Percentiles rank a stretch among this genome's conserved stretches.
These are phyloP conservation scores for Tolypocladium inflatum DNA, from an alignment of 2,329 filamentous ascomycete species.

Conservation along the genomic window DNA sequence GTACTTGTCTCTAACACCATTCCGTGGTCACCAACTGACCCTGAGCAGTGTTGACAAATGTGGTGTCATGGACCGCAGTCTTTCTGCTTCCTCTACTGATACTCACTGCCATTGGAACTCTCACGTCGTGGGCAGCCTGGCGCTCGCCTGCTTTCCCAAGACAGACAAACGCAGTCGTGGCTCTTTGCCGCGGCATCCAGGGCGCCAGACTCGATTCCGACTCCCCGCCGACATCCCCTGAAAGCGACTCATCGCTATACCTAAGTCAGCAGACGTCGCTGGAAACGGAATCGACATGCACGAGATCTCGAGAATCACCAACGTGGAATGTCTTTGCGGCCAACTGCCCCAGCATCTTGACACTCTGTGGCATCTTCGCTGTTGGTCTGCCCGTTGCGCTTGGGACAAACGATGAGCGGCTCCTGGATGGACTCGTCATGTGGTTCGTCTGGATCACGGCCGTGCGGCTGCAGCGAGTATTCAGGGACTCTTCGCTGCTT, in stretches of 20 bases:
- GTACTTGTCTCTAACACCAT: constrained; percentile 18
- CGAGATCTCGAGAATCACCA: not conserved
- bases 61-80: constrained; percentile 22
- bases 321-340: not conserved
- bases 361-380: constrained; percentile 19
- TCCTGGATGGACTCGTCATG: constrained; percentile 36
- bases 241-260: not conserved
- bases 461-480: constrained; percentile 24
- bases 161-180: not conserved
- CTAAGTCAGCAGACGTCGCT: not conserved
- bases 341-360: constrained; percentile 17
- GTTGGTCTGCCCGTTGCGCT: constrained; percentile 33
- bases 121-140: not conserved
- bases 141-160: not conserved
- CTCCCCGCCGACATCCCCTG: not conserved
- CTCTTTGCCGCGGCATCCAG: not conserved
- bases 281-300: not conserved
- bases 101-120: not conserved
- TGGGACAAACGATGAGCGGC: constrained; percentile 19
- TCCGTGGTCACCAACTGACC: constrained; percentile 5
- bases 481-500: constrained; percentile 16
- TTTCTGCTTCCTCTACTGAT: constrained; percentile 16
- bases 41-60: constrained; percentile 21
- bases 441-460: constrained; percentile 39
- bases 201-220: not conserved